These are phyloP conservation scores for Beauveria varroae DNA, from an alignment of 2,329 filamentous ascomycete species.

Conservation along the genomic window DNA sequence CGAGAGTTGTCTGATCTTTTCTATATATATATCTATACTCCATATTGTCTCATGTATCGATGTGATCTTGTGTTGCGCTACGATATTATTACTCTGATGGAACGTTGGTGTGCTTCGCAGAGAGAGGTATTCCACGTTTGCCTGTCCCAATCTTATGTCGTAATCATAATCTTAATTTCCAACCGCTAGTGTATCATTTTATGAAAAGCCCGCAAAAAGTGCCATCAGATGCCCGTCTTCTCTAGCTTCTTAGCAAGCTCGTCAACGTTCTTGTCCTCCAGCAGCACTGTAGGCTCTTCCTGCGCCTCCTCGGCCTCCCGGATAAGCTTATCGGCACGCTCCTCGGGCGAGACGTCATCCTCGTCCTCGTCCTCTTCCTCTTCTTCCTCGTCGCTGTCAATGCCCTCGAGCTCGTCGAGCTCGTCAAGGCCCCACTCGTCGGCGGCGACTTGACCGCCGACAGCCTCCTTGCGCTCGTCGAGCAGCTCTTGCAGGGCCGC, in stretches of 20 bases:
- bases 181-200: conserved; percentile 21
- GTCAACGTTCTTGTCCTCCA: conserved; percentile 73
- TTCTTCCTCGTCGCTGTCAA: conserved; percentile 60
- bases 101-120: background rate
- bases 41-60: too few relatives aligned
- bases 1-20: background rate
- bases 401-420: conserved; percentile 77
- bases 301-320: conserved; percentile 66
- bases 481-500: conserved; percentile 62
- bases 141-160: background rate
- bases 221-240: conserved; percentile 54
- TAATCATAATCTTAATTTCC: conserved; percentile 14
- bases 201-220: conserved; percentile 9
- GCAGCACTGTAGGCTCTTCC: conserved; percentile 62
- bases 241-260: conserved; percentile 66
- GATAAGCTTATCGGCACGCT: conserved; percentile 60
- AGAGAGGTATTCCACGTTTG: background rate
- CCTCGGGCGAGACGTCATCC: conserved; percentile 54
- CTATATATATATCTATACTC: too few relatives aligned
- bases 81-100: too few relatives aligned
- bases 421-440: conserved; percentile 83
- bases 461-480: conserved; percentile 68
- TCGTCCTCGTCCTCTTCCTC: conserved; percentile 62
- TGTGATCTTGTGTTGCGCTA: too few relatives aligned
- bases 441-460: conserved; percentile 56